Percentiles rank a stretch among this genome's conserved stretches.
Conservation (phyloP, 2,329 filamentous ascomycete genomes). For the Apiospora saccharicola region DNA sequence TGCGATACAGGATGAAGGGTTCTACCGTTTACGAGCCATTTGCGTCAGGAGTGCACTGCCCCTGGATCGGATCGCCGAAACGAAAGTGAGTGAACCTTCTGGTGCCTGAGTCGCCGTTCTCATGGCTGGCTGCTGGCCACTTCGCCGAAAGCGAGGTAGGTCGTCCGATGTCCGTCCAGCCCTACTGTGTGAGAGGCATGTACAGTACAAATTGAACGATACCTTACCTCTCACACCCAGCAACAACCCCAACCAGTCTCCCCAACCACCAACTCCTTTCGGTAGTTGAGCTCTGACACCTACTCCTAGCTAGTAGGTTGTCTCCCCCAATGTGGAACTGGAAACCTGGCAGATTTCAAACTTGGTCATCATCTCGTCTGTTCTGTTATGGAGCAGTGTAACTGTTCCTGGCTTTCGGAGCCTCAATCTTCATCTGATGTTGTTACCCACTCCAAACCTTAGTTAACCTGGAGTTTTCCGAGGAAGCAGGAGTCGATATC, state of each 20-base stretch:
- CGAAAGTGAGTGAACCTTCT: constrained; percentile 10
- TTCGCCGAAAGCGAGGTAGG: neutral
- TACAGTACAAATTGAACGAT: constrained; percentile 15
- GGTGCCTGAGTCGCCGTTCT: neutral
- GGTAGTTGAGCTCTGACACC: constrained; percentile 15
- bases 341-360: constrained; percentile 19
- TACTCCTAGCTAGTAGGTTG: neutral
- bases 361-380: constrained; percentile 16
- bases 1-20: neutral
- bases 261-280: constrained; percentile 8
- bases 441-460: constrained; percentile 16
- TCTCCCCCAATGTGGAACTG: constrained; percentile 18
- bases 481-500: neutral
- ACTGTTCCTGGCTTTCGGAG: constrained; percentile 7
- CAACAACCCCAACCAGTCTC: constrained; percentile 1
- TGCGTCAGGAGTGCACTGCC: constrained; percentile 10
- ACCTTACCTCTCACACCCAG: neutral
- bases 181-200: constrained; percentile 16
- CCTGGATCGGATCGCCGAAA: constrained; percentile 9
- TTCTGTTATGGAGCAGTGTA: constrained; percentile 3
- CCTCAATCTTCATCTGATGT: constrained; percentile 19
- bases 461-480: constrained; percentile 5
- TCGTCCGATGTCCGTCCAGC: constrained; percentile 12
- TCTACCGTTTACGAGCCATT: neutral
- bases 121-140: neutral